Percentiles rank a stretch among this genome's conserved stretches.
phyloP scores from a whole-genome alignment of 2,329 filamentous ascomycete genomes.

The Stachybotrys elegans region DNA sequence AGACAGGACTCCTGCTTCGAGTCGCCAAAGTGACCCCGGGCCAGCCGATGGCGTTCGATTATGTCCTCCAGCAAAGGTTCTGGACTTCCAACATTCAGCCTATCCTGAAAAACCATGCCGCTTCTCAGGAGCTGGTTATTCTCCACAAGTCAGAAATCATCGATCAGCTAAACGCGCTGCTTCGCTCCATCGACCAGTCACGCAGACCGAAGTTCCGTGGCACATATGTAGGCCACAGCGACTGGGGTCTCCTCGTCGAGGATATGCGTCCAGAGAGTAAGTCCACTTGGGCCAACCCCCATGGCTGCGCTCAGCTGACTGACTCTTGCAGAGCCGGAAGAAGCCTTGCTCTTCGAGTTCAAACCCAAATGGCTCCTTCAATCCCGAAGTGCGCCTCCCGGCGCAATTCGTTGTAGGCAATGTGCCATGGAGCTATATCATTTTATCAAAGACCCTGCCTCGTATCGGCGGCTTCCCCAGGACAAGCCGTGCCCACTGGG shows the following conservation, averaged over 20 bases:
- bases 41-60: constrained; percentile 28
- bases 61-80: constrained; percentile 31
- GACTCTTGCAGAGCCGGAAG: constrained; percentile 18
- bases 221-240: constrained; percentile 47
- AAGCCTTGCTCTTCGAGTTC: constrained; percentile 58
- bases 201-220: constrained; percentile 41
- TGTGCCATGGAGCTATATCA: constrained; percentile 53
- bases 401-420: constrained; percentile 64
- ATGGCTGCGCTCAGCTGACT: too few relatives aligned
- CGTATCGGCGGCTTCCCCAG: constrained; percentile 27
- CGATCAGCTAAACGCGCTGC: constrained; percentile 45
- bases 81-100: constrained; percentile 28
- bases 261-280: constrained; percentile 54
- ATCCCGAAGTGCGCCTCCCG: constrained; percentile 63
- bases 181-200: constrained; percentile 42
- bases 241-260: constrained; percentile 66
- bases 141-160: constrained; percentile 30
- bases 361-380: constrained; percentile 83
- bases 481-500: constrained; percentile 60
- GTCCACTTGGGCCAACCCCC: constrained; percentile 6
- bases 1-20: constrained; percentile 28
- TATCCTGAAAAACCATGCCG: constrained; percentile 27
- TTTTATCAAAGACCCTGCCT: constrained; percentile 24
- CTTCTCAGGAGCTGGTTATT: constrained; percentile 32
- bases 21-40: constrained; percentile 31